phyloP scores from a whole-genome alignment of 1,284 basidiomycete species.

The Moesziomyces parantarcticus region DNA sequence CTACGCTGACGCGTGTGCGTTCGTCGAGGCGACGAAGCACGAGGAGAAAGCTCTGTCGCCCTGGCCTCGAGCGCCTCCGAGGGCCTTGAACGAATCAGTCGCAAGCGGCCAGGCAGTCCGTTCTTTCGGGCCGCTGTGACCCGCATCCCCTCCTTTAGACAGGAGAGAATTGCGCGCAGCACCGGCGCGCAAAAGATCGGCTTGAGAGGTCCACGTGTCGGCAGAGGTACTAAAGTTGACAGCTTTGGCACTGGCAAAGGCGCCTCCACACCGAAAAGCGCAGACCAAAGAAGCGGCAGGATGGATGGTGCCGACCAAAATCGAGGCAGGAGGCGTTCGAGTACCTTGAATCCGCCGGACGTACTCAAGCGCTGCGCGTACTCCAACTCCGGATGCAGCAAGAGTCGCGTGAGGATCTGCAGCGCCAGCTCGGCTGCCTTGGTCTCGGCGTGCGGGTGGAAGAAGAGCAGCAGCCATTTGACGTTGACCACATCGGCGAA shows the following conservation, averaged over 20 bases:
- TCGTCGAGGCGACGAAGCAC: background rate
- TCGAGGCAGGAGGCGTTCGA: conserved; percentile 79
- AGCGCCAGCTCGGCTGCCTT: conserved; percentile 42
- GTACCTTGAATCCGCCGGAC: conserved; percentile 78
- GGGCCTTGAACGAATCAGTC: conserved; percentile 13
- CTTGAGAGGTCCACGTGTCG: conserved; percentile 74
- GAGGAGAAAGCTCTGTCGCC: background rate
- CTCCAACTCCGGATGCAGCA: conserved; percentile 21
- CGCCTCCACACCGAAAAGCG: conserved; percentile 73
- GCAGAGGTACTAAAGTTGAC: conserved; percentile 72
- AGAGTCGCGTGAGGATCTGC: conserved; percentile 41
- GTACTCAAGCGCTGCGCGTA: conserved; percentile 73
- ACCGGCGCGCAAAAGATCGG: conserved; percentile 50
- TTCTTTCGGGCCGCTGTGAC: conserved; percentile 10
- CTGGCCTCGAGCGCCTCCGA: conserved; percentile 17
- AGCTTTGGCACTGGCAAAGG: conserved; percentile 71
- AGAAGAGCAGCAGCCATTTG: conserved; percentile 60
- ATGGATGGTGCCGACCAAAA: conserved; percentile 75
- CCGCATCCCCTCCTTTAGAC: conserved; percentile 46
- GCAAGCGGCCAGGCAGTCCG: conserved; percentile 6
- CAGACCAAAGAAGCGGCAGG: conserved; percentile 74
- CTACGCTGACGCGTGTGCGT: conserved; percentile 47
- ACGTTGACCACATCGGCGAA: conserved; percentile 44
- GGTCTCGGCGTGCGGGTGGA: conserved; percentile 52
- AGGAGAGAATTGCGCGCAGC: conserved; percentile 55